Percentiles rank a stretch among this genome's conserved stretches.
Conservation (phyloP, 1,139 yeast genomes). For the Pichia sp. region DNA sequence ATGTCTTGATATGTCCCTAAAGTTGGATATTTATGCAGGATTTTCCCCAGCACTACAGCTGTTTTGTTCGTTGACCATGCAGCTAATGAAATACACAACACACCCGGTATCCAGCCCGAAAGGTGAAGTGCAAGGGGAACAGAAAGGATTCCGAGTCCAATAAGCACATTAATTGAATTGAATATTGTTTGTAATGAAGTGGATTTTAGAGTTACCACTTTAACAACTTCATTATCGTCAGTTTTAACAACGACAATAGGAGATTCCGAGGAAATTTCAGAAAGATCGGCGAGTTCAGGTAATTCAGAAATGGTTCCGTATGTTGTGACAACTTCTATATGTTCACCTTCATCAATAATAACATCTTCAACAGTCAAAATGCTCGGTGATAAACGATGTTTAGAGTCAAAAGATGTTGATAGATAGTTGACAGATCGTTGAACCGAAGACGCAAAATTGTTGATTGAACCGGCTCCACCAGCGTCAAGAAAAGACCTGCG, state of each 20-base stretch:
- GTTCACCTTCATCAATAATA: neutral
- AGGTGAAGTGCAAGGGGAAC: constrained; percentile 73
- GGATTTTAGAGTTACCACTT: constrained; percentile 62
- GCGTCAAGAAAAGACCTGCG: neutral
- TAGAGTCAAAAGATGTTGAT: constrained; percentile 18
- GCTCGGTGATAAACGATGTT: neutral
- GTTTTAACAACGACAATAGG: neutral
- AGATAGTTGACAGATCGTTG: constrained; percentile 27
- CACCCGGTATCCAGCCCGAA: constrained; percentile 77
- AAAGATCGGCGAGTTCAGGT: neutral
- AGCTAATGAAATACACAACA: constrained; percentile 44
- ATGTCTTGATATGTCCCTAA: constrained; percentile 84
- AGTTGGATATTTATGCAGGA: constrained; percentile 69
- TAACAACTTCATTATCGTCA: constrained; percentile 6
- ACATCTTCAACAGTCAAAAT: neutral
- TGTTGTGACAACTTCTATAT: neutral
- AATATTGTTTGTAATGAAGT: constrained; percentile 85
- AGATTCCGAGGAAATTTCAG: no score
- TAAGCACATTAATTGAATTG: constrained; percentile 77
- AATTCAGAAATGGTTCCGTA: neutral
- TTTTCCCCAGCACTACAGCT: constrained; percentile 57
- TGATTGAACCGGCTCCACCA: constrained; percentile 12
- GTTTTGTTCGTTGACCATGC: constrained; percentile 64
- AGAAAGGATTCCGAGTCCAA: constrained; percentile 83
- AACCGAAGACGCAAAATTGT: constrained; percentile 29